Percentiles rank a stretch among this genome's conserved stretches.
Evolutionary conservation across 208 protist genomes (phyloP).

Genomic region (Angomonas desouzai): DNA sequence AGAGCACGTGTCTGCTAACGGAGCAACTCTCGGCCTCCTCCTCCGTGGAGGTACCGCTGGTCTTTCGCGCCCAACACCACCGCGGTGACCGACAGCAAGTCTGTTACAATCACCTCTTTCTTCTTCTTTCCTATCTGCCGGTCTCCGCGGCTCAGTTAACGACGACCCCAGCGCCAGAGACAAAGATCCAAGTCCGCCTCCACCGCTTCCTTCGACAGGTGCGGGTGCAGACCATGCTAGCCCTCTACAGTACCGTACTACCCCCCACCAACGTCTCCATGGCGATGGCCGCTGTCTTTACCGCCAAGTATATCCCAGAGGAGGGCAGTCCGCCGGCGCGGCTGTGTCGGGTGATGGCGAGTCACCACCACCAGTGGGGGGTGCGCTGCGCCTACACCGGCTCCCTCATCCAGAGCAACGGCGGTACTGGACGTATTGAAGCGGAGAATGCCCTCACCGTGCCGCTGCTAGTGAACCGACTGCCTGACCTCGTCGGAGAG

Average conservation of each 20-base stretch:
- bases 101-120: conserved; percentile 55
- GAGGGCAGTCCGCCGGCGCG: conserved; percentile 25
- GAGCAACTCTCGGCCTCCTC: conserved; percentile 41
- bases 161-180: background rate
- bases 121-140: conserved; percentile 57
- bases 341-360: conserved; percentile 42
- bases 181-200: conserved; percentile 27
- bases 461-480: conserved; percentile 40
- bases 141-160: background rate
- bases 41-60: conserved; percentile 33
- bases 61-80: conserved; percentile 57
- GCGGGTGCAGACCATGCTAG: conserved; percentile 56
- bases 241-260: conserved; percentile 60
- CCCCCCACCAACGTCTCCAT: conserved; percentile 46
- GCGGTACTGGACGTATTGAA: conserved; percentile 32
- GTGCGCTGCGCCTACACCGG: conserved; percentile 28
- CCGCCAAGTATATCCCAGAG: conserved; percentile 42
- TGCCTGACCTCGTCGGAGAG: conserved; percentile 7
- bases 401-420: conserved; percentile 27
- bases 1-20: conserved; percentile 39
- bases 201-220: conserved; percentile 71
- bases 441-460: conserved; percentile 47
- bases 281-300: conserved; percentile 43
- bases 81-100: conserved; percentile 31
- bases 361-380: conserved; percentile 55